A percentile compares a stretch with the other conserved stretches of the same genome.
These are phyloP conservation scores for Linderniella brevidens DNA, from an alignment of 257 asterid species.

Conservation along the genomic window DNA sequence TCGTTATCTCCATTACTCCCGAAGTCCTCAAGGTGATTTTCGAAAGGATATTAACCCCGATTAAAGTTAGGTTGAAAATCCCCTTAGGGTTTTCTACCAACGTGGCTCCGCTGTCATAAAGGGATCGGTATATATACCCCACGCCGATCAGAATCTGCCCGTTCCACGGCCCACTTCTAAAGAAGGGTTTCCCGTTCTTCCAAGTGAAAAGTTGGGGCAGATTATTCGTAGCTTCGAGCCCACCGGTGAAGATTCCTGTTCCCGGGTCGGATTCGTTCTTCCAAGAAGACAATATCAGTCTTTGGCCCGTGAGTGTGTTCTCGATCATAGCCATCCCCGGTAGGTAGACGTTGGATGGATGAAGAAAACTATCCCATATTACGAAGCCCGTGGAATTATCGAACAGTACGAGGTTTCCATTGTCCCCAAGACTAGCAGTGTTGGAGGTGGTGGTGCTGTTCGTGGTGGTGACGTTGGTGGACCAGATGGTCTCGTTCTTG, in stretches of 20 bases:
- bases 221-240: conserved; percentile 3
- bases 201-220: conserved; percentile 21
- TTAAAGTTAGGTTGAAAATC: conserved; percentile 1
- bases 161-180: conserved; percentile 42
- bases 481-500: conserved; percentile 18
- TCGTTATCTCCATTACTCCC: neutral
- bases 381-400: conserved; percentile 12
- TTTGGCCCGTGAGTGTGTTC: conserved; percentile 13
- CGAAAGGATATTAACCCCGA: neutral
- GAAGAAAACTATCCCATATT: conserved; percentile 36
- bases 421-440: conserved; percentile 19
- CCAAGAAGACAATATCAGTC: conserved; percentile 25
- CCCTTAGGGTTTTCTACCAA: conserved; percentile 12
- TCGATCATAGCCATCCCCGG: conserved; percentile 22
- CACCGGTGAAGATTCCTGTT: conserved; percentile 22
- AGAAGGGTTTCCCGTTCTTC: conserved; percentile 14
- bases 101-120: conserved; percentile 15
- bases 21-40: neutral
- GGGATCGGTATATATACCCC: conserved; percentile 11
- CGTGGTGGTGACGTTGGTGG: conserved; percentile 12
- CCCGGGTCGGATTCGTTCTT: conserved; percentile 24
- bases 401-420: conserved; percentile 23
- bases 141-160: conserved; percentile 19
- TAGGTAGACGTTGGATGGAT: conserved; percentile 22
- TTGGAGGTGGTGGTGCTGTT: conserved; percentile 12